Percentiles rank a stretch among this genome's conserved stretches.
Conservation (phyloP, 2,329 filamentous ascomycete genomes). For the Colletotrichum sp. region DNA sequence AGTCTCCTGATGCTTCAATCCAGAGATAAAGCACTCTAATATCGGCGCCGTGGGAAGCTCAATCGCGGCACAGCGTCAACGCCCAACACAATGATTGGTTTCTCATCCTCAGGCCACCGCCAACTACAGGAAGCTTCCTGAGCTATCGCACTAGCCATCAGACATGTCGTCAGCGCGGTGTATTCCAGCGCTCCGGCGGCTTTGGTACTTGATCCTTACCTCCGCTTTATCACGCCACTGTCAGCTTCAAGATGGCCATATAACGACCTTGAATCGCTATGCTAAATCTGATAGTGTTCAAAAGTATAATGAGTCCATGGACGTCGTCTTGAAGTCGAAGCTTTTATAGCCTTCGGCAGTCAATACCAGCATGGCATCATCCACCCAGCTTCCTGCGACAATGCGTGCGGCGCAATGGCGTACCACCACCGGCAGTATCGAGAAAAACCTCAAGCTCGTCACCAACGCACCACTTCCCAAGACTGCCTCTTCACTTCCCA, state of each 20-base stretch:
- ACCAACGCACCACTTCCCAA: conserved; percentile 19
- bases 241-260: background rate
- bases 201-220: background rate
- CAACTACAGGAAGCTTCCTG: background rate
- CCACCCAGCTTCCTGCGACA: background rate
- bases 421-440: conserved; percentile 29
- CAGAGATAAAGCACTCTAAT: background rate
- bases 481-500: conserved; percentile 18
- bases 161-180: background rate
- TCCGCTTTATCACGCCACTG: background rate
- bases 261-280: too few species aligned
- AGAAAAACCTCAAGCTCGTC: conserved; percentile 34
- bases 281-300: too few species aligned
- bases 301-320: background rate
- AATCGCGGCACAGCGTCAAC: background rate
- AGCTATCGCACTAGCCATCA: background rate
- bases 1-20: background rate
- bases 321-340: background rate
- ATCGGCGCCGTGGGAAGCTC: background rate
- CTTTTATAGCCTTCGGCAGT: background rate
- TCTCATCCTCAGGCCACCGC: background rate
- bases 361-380: background rate
- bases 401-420: background rate
- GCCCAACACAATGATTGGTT: background rate
- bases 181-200: background rate